Evolutionary conservation across 2,329 filamentous ascomycete genomes (phyloP).

Genomic region (Aspergillus brasiliensis): DNA sequence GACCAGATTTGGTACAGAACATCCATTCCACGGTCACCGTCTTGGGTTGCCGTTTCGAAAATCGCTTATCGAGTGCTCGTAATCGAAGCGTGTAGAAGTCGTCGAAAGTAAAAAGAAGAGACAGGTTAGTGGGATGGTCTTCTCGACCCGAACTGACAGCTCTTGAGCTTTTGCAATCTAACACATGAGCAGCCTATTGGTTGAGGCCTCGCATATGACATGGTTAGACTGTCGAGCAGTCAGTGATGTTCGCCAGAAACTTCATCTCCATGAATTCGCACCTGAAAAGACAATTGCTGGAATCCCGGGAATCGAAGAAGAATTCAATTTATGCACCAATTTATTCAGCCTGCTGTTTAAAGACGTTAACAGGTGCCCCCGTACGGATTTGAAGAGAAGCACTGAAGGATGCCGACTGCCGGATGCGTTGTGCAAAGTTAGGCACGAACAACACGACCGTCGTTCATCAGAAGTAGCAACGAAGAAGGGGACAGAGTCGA

Average conservation of each 20-base stretch:
- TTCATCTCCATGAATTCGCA: background rate
- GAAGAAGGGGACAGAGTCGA: background rate
- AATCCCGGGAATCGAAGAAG: background rate
- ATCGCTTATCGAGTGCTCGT: conserved; percentile 55
- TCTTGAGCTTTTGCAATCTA: conserved; percentile 9
- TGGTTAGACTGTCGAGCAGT: conserved; percentile 5
- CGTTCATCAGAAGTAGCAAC: background rate
- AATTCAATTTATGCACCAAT: background rate
- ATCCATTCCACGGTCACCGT: conserved; percentile 53
- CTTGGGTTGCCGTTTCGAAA: conserved; percentile 36
- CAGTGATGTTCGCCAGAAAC: background rate
- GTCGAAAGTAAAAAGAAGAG: conserved; percentile 23
- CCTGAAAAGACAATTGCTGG: background rate
- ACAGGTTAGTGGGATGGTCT: conserved; percentile 34
- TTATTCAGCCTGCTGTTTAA: conserved; percentile 10
- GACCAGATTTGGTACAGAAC: conserved; percentile 75
- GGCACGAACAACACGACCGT: background rate
- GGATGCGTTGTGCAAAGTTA: background rate
- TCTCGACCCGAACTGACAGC: conserved; percentile 54
- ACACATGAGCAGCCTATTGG: background rate
- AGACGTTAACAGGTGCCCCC: conserved; percentile 6
- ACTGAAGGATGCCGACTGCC: background rate
- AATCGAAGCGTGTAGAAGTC: conserved; percentile 42
- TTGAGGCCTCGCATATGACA: conserved; percentile 3
- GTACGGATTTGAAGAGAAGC: conserved; percentile 31